Base-by-base conservation (phyloP, 83 land plant species). In the Diphasiastrum complanatum region DNA sequence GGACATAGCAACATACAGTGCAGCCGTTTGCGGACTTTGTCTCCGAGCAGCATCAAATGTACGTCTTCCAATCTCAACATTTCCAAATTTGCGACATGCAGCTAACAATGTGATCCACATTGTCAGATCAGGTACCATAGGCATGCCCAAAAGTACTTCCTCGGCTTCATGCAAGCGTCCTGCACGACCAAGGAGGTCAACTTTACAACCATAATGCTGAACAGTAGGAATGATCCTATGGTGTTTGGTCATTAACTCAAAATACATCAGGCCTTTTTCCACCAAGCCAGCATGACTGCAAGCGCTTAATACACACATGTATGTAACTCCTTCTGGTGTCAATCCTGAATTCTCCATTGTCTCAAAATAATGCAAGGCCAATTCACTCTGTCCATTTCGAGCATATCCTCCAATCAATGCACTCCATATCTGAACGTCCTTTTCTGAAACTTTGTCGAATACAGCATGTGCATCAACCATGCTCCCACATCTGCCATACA, bases 151-250 rank as follows among this genome's bases (percentile, higher is more conserved):
- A 11, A 67, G 26, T 27, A 67, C 41, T 18, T 67, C 63, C 31
- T 57, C 52, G 0, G 70, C 70, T 63, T 58, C 53, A 1, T 45
- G 5, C 11, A 67, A 25, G 6, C 8, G 18, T 16, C 70, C 70
- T 0, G 53, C 62, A 5, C 62, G 51, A 0, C 70, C 70, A 11
- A 67, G 23, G 20, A 67, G 51, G 52, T 56, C 70, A 11, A 58
- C 62, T 46, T 57, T 30, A 19, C 70, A 67, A 4, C 70, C 70
- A 58, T 67, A 67, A 23, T 67, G 70, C 51, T 56, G 32, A 8
- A 54, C 20, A 8, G 25, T 54, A 25, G 58, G 58, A 18, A 26
- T 1, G 29, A 54, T 25, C 14, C 33, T 16, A 27, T 26, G 20
- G 6, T 1, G 19, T 18, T 10, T 16, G 6, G 20, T 25, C 10